Percentiles rank a stretch among this genome's conserved stretches.
Conservation (phyloP, 2,329 filamentous ascomycete genomes). For the Ceratocystis lukuohia region DNA sequence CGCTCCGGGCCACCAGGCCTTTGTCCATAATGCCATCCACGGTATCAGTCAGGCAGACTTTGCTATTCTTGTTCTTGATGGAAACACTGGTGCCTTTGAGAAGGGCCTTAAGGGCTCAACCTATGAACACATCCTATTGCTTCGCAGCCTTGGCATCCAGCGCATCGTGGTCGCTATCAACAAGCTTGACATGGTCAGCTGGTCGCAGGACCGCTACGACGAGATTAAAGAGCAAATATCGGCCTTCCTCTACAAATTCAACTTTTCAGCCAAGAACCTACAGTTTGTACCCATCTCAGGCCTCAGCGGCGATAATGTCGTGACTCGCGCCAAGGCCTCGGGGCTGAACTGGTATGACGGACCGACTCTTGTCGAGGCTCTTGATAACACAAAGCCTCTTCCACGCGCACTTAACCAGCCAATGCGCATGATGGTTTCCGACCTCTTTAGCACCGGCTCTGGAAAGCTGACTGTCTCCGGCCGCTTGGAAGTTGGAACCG, state of each 20-base stretch:
- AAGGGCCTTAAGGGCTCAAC: slow-evolving; percentile 89
- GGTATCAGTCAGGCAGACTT: slow-evolving; percentile 93
- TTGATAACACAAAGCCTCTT: slow-evolving; percentile 68
- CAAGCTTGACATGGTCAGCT: slow-evolving; percentile 78
- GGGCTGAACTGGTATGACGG: slow-evolving; percentile 68
- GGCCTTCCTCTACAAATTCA: slow-evolving; percentile 68
- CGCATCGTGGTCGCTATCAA: slow-evolving; percentile 84
- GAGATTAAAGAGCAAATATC: slow-evolving; percentile 75
- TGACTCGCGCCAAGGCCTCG: slow-evolving; percentile 31
- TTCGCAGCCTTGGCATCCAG: slow-evolving; percentile 82
- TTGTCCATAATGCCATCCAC: slow-evolving; percentile 98
- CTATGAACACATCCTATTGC: slow-evolving; percentile 77
- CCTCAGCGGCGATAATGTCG: slow-evolving; percentile 76
- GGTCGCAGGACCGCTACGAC: slow-evolving; percentile 71
- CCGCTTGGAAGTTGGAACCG: slow-evolving; percentile 66
- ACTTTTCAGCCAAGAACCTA: slow-evolving; percentile 69
- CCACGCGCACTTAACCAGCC: slow-evolving; percentile 59
- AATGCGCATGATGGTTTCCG: slow-evolving; percentile 72
- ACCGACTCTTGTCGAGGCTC: slow-evolving; percentile 63
- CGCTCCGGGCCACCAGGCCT: slow-evolving; percentile 86
- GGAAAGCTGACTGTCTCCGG: slow-evolving; percentile 78
- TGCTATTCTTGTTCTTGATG: slow-evolving; percentile 86
- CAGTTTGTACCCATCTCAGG: slow-evolving; percentile 84
- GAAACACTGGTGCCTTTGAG: slow-evolving; percentile 81
- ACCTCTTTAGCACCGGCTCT: slow-evolving; percentile 68